A percentile compares a stretch with the other conserved stretches of the same genome.
phyloP scores from a whole-genome alignment of 768 basidiomycete species.

The Rhodosporidiobolus sp. region DNA sequence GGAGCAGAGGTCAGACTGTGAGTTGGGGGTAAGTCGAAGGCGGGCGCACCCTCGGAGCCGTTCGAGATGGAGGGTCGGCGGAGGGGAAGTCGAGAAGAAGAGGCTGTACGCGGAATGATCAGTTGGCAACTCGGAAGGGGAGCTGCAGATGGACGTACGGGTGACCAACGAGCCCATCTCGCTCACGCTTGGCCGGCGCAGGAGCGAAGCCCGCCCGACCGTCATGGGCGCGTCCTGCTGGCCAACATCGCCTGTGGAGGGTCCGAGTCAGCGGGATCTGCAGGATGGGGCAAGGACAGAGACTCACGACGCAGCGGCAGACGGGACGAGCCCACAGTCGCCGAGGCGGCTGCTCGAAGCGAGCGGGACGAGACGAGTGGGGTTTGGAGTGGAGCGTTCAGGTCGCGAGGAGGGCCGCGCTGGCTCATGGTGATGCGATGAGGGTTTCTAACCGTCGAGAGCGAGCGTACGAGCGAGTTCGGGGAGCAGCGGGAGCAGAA shows the following conservation, averaged over 20 bases:
- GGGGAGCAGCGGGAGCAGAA: too few species aligned
- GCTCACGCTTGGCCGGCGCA: conserved; percentile 1
- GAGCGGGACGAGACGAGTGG: conserved; percentile 30
- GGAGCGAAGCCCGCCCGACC: conserved; percentile 20
- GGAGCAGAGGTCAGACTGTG: not conserved
- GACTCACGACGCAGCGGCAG: conserved; percentile 9
- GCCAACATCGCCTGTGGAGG: not conserved
- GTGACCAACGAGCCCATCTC: not conserved
- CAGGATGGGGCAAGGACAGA: too few species aligned
- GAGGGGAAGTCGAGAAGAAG: conserved; percentile 14
- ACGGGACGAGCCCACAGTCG: conserved; percentile 33
- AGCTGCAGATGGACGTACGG: not conserved
- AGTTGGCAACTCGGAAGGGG: too few species aligned
- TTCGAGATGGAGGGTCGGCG: conserved; percentile 26
- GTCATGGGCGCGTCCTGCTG: conserved; percentile 17
- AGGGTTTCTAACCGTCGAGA: too few species aligned
- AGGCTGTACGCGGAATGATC: not conserved
- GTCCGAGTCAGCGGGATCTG: not conserved
- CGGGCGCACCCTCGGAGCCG: conserved; percentile 1
- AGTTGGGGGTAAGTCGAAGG: too few species aligned
- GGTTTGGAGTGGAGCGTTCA: conserved; percentile 3
- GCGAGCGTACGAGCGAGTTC: too few species aligned
- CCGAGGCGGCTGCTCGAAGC: conserved; percentile 2
- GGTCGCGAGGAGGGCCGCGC: not conserved
- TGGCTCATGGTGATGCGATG: not conserved